These are phyloP conservation scores for Amylostereum areolatum DNA, from an alignment of 1,284 basidiomycete genomes.

Conservation along the genomic window DNA sequence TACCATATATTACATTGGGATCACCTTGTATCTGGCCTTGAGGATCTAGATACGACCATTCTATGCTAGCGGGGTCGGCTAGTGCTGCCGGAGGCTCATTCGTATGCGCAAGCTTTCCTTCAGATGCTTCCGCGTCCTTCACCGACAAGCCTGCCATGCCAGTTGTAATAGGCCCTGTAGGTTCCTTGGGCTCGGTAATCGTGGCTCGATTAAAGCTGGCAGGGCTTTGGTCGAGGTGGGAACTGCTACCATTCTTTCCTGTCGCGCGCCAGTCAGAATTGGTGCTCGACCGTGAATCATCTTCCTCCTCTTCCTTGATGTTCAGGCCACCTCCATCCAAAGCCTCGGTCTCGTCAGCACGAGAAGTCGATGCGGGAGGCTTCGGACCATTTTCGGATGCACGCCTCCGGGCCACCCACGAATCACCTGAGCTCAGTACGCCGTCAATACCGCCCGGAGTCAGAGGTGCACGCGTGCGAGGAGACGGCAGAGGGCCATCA, in stretches of 20 bases:
- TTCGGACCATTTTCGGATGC: constrained; percentile 46
- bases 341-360: constrained; percentile 34
- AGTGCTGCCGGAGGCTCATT: constrained; percentile 39
- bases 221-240: background rate
- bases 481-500: constrained; percentile 53
- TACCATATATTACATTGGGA: constrained; percentile 8
- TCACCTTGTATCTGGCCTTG: constrained; percentile 84
- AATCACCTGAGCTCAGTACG: constrained; percentile 58
- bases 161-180: background rate
- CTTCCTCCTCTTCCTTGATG: background rate
- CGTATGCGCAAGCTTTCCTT: constrained; percentile 10
- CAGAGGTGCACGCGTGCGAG: constrained; percentile 57
- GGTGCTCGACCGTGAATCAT: background rate
- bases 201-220: background rate
- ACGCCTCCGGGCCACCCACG: constrained; percentile 59
- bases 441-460: constrained; percentile 60
- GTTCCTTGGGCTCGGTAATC: background rate
- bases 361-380: constrained; percentile 27
- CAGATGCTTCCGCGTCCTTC: background rate
- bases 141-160: background rate
- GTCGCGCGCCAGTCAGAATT: background rate
- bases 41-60: constrained; percentile 93
- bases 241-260: background rate
- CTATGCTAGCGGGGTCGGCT: constrained; percentile 59
- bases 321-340: constrained; percentile 16